Conservation (phyloP, 306 rosid species). For the Gastrolobium villosum region DNA sequence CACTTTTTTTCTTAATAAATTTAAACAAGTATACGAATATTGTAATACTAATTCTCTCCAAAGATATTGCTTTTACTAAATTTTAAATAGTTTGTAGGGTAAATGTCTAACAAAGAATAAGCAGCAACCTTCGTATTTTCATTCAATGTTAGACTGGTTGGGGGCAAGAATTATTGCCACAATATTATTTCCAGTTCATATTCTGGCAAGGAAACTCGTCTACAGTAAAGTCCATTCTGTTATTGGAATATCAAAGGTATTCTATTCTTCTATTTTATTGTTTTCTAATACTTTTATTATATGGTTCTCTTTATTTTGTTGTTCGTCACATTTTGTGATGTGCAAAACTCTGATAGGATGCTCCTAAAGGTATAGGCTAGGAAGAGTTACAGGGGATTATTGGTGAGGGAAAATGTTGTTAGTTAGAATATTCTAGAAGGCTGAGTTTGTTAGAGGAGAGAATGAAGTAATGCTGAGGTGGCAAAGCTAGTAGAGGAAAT, state of each 20-base stretch:
- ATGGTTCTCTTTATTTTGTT: slow-evolving; percentile 17
- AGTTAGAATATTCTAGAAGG: too few species aligned
- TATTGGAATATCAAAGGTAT: slow-evolving; percentile 79
- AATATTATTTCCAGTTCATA: slow-evolving; percentile 78
- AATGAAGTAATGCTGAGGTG: too few species aligned
- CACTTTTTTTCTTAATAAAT: background rate
- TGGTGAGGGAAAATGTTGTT: too few species aligned
- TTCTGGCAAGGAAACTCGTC: slow-evolving; percentile 75
- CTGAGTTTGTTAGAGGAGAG: too few species aligned
- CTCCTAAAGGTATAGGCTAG: too few species aligned
- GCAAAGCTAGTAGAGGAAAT: too few species aligned
- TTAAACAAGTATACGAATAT: slow-evolving; percentile 4
- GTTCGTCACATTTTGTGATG: slow-evolving; percentile 5
- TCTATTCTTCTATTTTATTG: slow-evolving; percentile 15
- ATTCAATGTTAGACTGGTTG: slow-evolving; percentile 74
- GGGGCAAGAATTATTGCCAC: slow-evolving; percentile 76
- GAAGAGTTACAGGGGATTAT: too few species aligned
- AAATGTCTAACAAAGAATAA: slow-evolving; percentile 66
- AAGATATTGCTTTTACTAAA: slow-evolving; percentile 40
- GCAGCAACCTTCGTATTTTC: slow-evolving; percentile 60
- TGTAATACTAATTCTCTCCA: slow-evolving; percentile 22
- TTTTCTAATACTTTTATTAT: background rate
- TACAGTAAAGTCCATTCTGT: slow-evolving; percentile 83
- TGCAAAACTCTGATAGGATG: background rate
- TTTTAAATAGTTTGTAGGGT: slow-evolving; percentile 67